Evolutionary conservation across 176 grass and related monocot species (phyloP).

Genomic region (Oropetium thomaeum): DNA sequence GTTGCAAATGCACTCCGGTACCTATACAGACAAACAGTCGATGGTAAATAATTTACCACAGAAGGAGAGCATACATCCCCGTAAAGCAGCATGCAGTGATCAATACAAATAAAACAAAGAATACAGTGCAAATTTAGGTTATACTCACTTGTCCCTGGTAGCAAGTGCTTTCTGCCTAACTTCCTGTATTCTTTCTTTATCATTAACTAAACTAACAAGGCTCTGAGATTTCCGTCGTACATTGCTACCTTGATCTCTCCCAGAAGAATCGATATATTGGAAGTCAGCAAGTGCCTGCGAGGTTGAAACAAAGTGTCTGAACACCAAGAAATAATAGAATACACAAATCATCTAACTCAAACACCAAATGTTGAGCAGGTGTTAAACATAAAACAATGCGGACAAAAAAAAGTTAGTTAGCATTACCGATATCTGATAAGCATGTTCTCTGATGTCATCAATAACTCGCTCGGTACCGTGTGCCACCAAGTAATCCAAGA

Average conservation of each 20-base stretch:
- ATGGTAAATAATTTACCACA: slow-evolving; percentile 3
- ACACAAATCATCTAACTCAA: not conserved
- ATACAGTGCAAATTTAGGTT: not conserved
- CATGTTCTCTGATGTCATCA: slow-evolving; percentile 91
- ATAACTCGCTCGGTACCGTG: slow-evolving; percentile 92
- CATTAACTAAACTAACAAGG: slow-evolving; percentile 91
- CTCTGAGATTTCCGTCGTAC: slow-evolving; percentile 90
- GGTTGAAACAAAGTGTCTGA: slow-evolving; percentile 24
- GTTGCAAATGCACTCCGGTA: slow-evolving; percentile 65
- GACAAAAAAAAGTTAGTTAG: not conserved
- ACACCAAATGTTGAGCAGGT: not conserved
- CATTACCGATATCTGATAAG: slow-evolving; percentile 94
- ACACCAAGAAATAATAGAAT: not conserved
- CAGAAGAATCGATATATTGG: slow-evolving; percentile 95
- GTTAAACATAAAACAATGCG: not conserved
- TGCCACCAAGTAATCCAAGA: slow-evolving; percentile 88
- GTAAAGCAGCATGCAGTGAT: not conserved
- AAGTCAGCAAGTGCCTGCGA: slow-evolving; percentile 88
- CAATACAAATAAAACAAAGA: slow-evolving; percentile 16
- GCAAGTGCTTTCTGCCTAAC: slow-evolving; percentile 88
- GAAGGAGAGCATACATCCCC: not conserved
- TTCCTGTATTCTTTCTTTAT: slow-evolving; percentile 98
- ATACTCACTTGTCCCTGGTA: slow-evolving; percentile 82
- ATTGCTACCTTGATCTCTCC: slow-evolving; percentile 94
- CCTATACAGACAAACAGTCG: slow-evolving; percentile 42